phyloP scores from a whole-genome alignment of 306 rosid species.

The Ormosia semicastrata region DNA sequence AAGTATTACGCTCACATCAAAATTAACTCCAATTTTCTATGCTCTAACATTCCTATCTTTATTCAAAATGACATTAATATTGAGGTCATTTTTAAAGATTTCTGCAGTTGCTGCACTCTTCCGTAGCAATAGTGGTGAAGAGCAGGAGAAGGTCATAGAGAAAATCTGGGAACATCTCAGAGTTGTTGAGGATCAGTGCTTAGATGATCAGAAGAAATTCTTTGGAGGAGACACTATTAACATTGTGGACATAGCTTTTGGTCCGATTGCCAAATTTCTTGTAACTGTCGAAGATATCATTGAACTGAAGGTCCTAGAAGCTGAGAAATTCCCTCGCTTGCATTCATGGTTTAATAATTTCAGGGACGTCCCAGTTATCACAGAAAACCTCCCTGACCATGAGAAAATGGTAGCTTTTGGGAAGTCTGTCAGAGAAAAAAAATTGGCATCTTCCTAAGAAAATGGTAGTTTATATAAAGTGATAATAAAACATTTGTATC shows the following conservation, averaged over 20 bases:
- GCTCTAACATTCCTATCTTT: not conserved
- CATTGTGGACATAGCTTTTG: conserved; percentile 38
- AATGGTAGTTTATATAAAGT: not conserved
- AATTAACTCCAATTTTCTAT: not conserved
- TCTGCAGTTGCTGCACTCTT: not conserved
- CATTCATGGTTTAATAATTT: conserved; percentile 46
- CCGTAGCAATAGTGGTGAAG: not conserved
- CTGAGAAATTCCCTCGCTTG: conserved; percentile 37
- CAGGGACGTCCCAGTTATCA: conserved; percentile 38
- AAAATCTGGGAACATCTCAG: not conserved
- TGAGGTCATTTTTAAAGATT: not conserved
- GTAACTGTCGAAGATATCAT: not conserved
- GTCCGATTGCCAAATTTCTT: not conserved
- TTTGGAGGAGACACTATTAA: conserved; percentile 34
- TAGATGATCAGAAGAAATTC: not conserved
- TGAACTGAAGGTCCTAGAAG: conserved; percentile 13
- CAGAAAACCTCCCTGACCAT: conserved; percentile 38
- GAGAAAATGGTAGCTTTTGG: not conserved
- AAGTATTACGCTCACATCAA: too few species aligned
- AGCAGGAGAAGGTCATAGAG: not conserved
- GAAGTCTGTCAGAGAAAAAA: not conserved
- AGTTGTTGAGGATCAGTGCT: not conserved
- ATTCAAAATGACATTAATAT: not conserved
- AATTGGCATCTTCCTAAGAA: not conserved
- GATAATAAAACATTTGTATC: not conserved